Percentiles rank a stretch among this genome's conserved stretches.
These are phyloP conservation scores for Bertia moriformis DNA, from an alignment of 2,329 filamentous ascomycete genomes.

Conservation along the genomic window DNA sequence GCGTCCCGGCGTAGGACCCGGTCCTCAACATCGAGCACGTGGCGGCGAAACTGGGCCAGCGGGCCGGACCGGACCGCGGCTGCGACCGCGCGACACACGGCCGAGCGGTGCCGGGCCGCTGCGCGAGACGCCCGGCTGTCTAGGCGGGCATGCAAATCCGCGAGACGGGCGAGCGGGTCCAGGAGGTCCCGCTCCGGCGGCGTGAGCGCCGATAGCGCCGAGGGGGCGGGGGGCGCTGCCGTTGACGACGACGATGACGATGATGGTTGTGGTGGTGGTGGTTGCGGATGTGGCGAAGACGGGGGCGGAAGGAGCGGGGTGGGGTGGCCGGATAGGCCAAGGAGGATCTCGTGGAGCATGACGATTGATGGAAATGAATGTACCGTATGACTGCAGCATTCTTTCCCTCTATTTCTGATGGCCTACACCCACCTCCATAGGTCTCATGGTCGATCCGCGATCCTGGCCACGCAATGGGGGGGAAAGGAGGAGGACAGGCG, in stretches of 20 bases:
- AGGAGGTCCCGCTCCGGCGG: constrained; percentile 75
- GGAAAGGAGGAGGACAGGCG: too few species aligned
- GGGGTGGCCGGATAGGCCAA: constrained; percentile 86
- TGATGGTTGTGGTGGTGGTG: constrained; percentile 27
- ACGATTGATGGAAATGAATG: too few species aligned
- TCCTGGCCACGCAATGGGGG: too few species aligned
- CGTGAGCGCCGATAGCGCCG: constrained; percentile 21
- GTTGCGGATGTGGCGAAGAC: constrained; percentile 27
- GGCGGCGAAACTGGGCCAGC: constrained; percentile 66
- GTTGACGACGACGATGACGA: constrained; percentile 28
- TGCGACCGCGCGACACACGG: constrained; percentile 76
- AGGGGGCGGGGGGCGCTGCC: constrained; percentile 8
- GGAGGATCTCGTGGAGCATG: constrained; percentile 98
- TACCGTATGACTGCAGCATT: too few species aligned
- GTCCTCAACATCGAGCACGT: constrained; percentile 72
- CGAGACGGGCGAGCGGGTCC: constrained; percentile 61
- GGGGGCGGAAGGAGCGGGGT: constrained; percentile 68
- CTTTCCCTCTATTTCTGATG: too few species aligned
- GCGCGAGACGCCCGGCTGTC: constrained; percentile 53
- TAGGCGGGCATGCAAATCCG: constrained; percentile 62
- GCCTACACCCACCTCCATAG: too few species aligned
- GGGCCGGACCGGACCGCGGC: constrained; percentile 63
- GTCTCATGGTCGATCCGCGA: too few species aligned
- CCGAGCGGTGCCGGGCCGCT: constrained; percentile 57
- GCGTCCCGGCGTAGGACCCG: constrained; percentile 65